Base-by-base conservation (phyloP, 192 early-diverging fungal genomes). In the Backusella circina region DNA sequence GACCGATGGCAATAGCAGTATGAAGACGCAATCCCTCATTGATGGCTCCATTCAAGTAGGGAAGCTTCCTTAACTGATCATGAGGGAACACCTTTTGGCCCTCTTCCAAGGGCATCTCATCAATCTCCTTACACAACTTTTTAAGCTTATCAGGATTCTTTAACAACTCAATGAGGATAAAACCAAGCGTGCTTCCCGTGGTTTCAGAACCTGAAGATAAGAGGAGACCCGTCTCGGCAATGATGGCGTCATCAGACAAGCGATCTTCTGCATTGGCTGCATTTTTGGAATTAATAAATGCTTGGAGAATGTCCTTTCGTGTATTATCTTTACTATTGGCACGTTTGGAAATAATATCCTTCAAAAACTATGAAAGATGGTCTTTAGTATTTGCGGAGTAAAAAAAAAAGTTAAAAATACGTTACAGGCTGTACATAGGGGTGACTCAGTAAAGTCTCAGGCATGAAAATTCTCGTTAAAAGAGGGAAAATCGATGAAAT, bases 41-140 rank as follows among this genome's bases (percentile, higher is more conserved):
- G 54, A 90, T 81, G 30, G 86, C 80, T 0, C 86, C 85, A 33
- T 86, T 87, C 21, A 88, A 73, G 26, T 84, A 85, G 1, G 81
- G 79, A 1, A 89, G 76, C 71, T 85, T 7, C 30, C 81, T 80
- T 41, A 86, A 16, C 61, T 83, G 77, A 4, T 84, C 73, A 44
- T 86, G 81, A 13, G 3, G 16, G 23, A 75, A 57, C 2, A 70
- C 32, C 4, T 4, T 21, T 39, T 72, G 33, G 0, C 39, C 35
- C 21, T 75, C 66, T 33, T 64, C 39, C 23, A 72, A 35, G 12
- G 41, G 41, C 0, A 72, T 31, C 1, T 35, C 38, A 65, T 82
- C 80, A 1, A 82, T 30, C 23, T 82, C 80, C 18, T 65, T 28
- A 5, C 32, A 61, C 2, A 82, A 64, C 36, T 28, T 50, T 18